phyloP scores from a whole-genome alignment of 768 basidiomycete species.

The Lactarius vividus region DNA sequence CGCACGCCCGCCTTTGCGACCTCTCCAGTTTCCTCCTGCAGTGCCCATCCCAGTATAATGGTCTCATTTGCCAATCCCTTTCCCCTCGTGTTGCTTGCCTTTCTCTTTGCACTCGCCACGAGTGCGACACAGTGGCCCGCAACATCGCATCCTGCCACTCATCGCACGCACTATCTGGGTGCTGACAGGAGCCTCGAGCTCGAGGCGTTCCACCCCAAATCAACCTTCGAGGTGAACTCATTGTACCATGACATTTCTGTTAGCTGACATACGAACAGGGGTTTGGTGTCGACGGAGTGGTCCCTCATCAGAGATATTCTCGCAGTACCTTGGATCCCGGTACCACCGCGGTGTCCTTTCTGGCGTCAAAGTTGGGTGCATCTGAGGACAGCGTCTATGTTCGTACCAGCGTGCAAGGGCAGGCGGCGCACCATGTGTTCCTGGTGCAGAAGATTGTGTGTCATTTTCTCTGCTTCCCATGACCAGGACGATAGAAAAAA shows the following conservation, averaged over 20 bases:
- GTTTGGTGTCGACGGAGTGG: constrained; percentile 29
- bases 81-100: constrained; percentile 29
- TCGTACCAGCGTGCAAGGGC: constrained; percentile 26
- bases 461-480: background rate
- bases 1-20: background rate
- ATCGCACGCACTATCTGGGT: constrained; percentile 28
- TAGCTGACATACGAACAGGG: constrained; percentile 23
- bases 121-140: constrained; percentile 29
- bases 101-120: constrained; percentile 26
- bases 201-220: constrained; percentile 33
- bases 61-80: constrained; percentile 29
- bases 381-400: constrained; percentile 21
- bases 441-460: constrained; percentile 30
- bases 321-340: constrained; percentile 28
- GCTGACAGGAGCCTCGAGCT: constrained; percentile 21
- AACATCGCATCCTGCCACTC: constrained; percentile 28
- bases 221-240: constrained; percentile 29
- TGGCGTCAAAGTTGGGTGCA: constrained; percentile 29
- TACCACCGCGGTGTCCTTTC: constrained; percentile 30
- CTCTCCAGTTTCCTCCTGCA: background rate
- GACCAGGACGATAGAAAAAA: background rate
- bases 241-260: background rate
- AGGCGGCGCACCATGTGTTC: constrained; percentile 28
- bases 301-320: constrained; percentile 27
- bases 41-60: constrained; percentile 4